Percentiles rank a stretch among this genome's conserved stretches.
These are phyloP conservation scores for Haplographium delicatum DNA, from an alignment of 495 filamentous ascomycete species.

Conservation along the genomic window DNA sequence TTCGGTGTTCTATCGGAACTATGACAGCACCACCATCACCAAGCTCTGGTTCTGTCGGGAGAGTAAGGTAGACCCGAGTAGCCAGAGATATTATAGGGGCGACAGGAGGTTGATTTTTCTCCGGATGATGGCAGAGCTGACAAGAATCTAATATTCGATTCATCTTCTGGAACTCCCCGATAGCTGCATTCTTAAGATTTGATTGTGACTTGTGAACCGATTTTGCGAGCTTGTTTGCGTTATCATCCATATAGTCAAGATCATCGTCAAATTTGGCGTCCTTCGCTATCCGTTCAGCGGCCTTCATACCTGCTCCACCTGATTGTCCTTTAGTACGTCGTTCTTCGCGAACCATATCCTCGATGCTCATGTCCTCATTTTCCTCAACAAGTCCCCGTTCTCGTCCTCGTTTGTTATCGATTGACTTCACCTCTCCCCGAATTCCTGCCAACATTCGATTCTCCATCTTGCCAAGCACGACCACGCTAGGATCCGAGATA, in stretches of 20 bases:
- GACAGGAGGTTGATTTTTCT: conserved; percentile 73
- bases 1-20: conserved; percentile 81
- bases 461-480: conserved; percentile 82
- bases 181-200: conserved; percentile 82
- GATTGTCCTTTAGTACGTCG: conserved; percentile 70
- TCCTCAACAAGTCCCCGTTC: conserved; percentile 77
- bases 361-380: conserved; percentile 93
- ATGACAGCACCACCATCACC: conserved; percentile 79
- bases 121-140: conserved; percentile 89
- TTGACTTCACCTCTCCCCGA: conserved; percentile 67
- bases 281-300: conserved; percentile 89
- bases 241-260: conserved; percentile 96
- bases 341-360: conserved; percentile 94
- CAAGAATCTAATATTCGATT: conserved; percentile 83
- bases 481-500: conserved; percentile 52
- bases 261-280: conserved; percentile 91
- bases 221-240: conserved; percentile 85
- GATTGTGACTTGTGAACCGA: conserved; percentile 83
- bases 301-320: conserved; percentile 73
- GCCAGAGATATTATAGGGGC: conserved; percentile 87
- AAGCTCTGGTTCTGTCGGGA: conserved; percentile 87
- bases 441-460: conserved; percentile 79
- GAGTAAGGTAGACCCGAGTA: conserved; percentile 80
- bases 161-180: conserved; percentile 85
- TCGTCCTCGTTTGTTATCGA: conserved; percentile 70